Base-by-base conservation (phyloP, 208 protist genomes). In the Leptomonas pyrrhocoris region DNA sequence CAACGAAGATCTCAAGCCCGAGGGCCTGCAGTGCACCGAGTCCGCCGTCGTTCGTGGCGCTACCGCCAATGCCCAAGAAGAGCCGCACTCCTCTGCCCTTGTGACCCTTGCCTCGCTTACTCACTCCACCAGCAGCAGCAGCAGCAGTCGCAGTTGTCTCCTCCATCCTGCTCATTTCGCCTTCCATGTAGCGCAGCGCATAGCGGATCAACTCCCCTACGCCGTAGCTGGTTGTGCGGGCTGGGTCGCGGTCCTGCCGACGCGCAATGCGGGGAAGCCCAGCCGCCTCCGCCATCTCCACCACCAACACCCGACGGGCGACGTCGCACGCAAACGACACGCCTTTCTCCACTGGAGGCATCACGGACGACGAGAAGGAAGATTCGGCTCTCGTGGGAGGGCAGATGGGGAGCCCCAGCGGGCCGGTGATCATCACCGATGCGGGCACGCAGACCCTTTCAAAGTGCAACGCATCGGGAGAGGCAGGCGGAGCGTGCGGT, bases 41-140 rank as follows among this genome's bases (percentile, higher is more conserved):
- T 0, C 88, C 90, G 16, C 88, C 90, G 36, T 96, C 90, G 79
- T 94, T 96, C 2, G 90, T 96, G 19, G 86, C 74, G 60, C 88
- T 94, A 23, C 90, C 90, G 49, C 90, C 90, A 56, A 94, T 91
- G 0, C 90, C 90, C 2, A 96, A 27, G 42, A 84, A 85, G 9
- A 94, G 64, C 2, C 68, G 73, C 54, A 89, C 74, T 9, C 34
- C 34, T 9, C 7, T 38, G 34, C 9, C 7, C 34, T 3, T 9
- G 3, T 3, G 34, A 38, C 34, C 34, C 34, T 3, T 38, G 5
- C 82, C 82, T 12, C n/a, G 25, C 23, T 23, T 45, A 27, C 27
- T n/a, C n/a, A n/a, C n/a, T n/a, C n/a, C n/a, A n/a, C n/a, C n/a
- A n/a, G 12, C 6, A 7, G 16, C 25, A 21, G 27, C 30, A 31